phyloP scores from a whole-genome alignment of 1,284 basidiomycete genomes.

The Phylloboletellus chloephorus region DNA sequence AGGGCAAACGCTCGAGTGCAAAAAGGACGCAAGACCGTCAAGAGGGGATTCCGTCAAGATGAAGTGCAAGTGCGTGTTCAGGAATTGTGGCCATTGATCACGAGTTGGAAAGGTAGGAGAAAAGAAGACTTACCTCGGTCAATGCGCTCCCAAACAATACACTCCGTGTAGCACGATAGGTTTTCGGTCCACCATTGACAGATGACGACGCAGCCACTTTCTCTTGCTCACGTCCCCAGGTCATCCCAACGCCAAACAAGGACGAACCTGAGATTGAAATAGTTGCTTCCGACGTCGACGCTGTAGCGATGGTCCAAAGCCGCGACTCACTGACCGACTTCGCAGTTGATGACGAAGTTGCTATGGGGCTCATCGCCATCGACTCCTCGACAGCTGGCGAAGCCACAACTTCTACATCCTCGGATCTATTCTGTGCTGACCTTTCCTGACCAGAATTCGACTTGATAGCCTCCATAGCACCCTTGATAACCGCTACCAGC shows the following conservation, averaged over 20 bases:
- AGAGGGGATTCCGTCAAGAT: neutral
- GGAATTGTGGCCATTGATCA: neutral
- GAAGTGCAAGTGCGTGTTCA: neutral
- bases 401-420: neutral
- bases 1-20: conserved; percentile 1
- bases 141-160: conserved; percentile 18
- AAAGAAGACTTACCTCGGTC: conserved; percentile 18
- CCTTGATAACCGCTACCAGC: conserved; percentile 55
- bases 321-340: conserved; percentile 17
- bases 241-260: conserved; percentile 15
- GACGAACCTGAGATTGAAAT: conserved; percentile 16
- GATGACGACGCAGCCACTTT: neutral
- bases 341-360: neutral
- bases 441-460: neutral
- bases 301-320: conserved; percentile 17
- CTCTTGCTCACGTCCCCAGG: neutral
- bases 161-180: conserved; percentile 8
- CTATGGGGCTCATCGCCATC: neutral
- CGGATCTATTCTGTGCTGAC: neutral
- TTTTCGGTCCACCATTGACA: neutral
- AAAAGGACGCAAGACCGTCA: conserved; percentile 2
- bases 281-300: conserved; percentile 4
- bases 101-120: neutral
- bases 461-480: conserved; percentile 32
- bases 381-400: neutral